phyloP scores from a whole-genome alignment of 2,329 filamentous ascomycete genomes.

The Phoma sp. region DNA sequence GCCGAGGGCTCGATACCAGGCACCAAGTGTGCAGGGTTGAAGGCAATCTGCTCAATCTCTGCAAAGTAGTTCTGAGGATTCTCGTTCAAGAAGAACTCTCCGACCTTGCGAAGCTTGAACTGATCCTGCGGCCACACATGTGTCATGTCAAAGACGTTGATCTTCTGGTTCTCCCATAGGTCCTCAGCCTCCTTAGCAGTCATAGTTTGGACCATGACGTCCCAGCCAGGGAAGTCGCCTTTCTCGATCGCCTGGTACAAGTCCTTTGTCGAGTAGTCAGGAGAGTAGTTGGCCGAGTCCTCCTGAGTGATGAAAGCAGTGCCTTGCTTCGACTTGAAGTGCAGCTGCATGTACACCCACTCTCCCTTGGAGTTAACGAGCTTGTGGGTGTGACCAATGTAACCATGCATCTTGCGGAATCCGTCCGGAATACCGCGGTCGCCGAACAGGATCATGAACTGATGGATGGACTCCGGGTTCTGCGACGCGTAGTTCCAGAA shows the following conservation, averaged over 20 bases:
- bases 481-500: constrained; percentile 69
- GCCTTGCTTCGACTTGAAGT: constrained; percentile 61
- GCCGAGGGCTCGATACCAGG: constrained; percentile 73
- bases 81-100: constrained; percentile 61
- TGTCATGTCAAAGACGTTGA: constrained; percentile 62
- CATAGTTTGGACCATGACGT: constrained; percentile 59
- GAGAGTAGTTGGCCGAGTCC: constrained; percentile 57
- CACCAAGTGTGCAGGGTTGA: constrained; percentile 70
- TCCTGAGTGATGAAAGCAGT: constrained; percentile 60
- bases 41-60: constrained; percentile 73
- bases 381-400: constrained; percentile 60
- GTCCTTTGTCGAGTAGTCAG: constrained; percentile 61
- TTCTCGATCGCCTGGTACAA: constrained; percentile 60
- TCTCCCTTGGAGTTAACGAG: constrained; percentile 60
- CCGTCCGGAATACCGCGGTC: constrained; percentile 63
- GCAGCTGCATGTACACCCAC: constrained; percentile 61
- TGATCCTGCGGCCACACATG: constrained; percentile 61
- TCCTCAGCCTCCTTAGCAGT: constrained; percentile 60
- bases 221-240: constrained; percentile 61
- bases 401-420: constrained; percentile 63
- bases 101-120: constrained; percentile 61
- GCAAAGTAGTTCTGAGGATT: constrained; percentile 67
- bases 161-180: constrained; percentile 59
- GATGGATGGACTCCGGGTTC: constrained; percentile 61
- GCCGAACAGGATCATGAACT: constrained; percentile 62